Conservation (phyloP, 1,284 basidiomycete species). For the Clitocybe nebularis region DNA sequence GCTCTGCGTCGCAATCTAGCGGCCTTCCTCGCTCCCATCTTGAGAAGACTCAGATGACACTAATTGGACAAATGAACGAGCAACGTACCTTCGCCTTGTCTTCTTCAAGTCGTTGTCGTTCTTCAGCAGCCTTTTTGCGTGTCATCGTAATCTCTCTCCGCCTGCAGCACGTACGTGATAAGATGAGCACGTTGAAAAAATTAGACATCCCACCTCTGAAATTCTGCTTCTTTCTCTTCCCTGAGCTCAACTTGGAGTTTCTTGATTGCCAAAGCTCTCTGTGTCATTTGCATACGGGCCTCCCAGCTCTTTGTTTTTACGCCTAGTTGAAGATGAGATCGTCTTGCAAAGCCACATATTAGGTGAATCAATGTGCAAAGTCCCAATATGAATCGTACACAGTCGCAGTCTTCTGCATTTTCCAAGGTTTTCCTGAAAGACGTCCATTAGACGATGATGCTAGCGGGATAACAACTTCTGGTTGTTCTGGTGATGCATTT, state of each 20-base stretch:
- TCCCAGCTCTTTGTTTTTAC: conserved; percentile 66
- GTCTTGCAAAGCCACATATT: conserved; percentile 35
- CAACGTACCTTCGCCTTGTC: conserved; percentile 61
- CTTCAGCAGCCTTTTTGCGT: conserved; percentile 67
- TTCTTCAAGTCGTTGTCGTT: conserved; percentile 65
- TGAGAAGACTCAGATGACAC: conserved; percentile 7
- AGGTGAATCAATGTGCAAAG: conserved; percentile 6
- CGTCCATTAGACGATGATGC: conserved; percentile 46
- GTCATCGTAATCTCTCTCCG: conserved; percentile 64
- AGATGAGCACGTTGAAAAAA: conserved; percentile 1
- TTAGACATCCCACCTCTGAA: conserved; percentile 42
- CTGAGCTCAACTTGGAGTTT: conserved; percentile 68
- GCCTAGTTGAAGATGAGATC: conserved; percentile 61
- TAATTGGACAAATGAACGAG: conserved; percentile 10
- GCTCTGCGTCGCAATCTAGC: conserved; percentile 65
- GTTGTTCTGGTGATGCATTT: no score
- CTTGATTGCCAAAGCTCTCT: conserved; percentile 63
- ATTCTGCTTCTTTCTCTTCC: conserved; percentile 70
- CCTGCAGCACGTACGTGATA: conserved; percentile 31
- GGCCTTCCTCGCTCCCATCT: conserved; percentile 79
- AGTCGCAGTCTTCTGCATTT: conserved; percentile 54
- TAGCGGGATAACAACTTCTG: conserved; percentile 28
- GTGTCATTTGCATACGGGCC: conserved; percentile 64
- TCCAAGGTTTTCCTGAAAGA: conserved; percentile 47
- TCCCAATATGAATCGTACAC: conserved; percentile 37